Conservation (phyloP, 2,329 filamentous ascomycete species). For the Pezicula radicicola region DNA sequence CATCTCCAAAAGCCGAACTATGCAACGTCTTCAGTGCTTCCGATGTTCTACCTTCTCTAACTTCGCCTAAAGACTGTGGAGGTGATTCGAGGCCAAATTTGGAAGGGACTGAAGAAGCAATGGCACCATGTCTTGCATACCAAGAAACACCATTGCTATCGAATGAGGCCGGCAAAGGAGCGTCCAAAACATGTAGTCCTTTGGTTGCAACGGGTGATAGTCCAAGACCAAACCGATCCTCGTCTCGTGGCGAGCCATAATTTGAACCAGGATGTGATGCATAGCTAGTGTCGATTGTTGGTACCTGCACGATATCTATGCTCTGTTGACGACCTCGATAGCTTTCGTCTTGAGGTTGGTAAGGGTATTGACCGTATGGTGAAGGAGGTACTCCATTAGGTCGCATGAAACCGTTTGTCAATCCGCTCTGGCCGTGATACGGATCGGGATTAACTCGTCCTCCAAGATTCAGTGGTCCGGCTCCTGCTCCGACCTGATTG, state of each 20-base stretch:
- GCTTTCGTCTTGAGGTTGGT: conserved; percentile 50
- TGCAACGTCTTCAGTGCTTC: conserved; percentile 63
- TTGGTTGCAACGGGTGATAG: conserved; percentile 73
- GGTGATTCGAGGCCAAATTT: conserved; percentile 89
- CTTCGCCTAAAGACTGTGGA: conserved; percentile 66
- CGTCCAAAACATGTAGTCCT: conserved; percentile 85
- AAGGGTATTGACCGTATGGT: conserved; percentile 32
- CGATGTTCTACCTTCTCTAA: conserved; percentile 57
- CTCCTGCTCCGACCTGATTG: conserved; percentile 47
- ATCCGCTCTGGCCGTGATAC: conserved; percentile 62
- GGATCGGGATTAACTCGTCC: conserved; percentile 66
- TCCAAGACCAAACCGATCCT: conserved; percentile 66
- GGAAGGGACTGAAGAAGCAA: conserved; percentile 88
- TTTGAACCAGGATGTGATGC: conserved; percentile 50
- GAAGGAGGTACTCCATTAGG: conserved; percentile 43
- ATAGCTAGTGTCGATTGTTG: conserved; percentile 53
- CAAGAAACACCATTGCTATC: conserved; percentile 95
- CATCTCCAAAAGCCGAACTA: conserved; percentile 61
- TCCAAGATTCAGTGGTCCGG: conserved; percentile 56
- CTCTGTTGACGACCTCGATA: conserved; percentile 43
- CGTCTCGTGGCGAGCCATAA: conserved; percentile 83
- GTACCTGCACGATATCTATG: conserved; percentile 40
- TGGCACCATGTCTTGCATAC: conserved; percentile 83
- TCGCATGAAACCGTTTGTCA: conserved; percentile 72
- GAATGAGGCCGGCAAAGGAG: conserved; percentile 88